Evolutionary conservation across 1,139 yeast genomes (phyloP).

Genomic region (Saccharomyces hybrid): DNA sequence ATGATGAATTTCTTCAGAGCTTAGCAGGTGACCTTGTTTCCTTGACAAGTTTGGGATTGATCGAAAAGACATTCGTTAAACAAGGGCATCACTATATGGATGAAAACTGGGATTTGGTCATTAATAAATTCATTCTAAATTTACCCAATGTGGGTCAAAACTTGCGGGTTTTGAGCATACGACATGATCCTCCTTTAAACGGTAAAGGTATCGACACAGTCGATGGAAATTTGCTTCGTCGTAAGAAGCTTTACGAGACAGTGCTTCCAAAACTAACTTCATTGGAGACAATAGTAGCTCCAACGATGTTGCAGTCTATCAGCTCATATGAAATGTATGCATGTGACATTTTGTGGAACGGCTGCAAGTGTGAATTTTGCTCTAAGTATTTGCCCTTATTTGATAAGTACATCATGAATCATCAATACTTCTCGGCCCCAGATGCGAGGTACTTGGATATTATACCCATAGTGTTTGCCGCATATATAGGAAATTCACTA

Average conservation of each 20-base stretch:
- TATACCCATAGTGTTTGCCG: slow-evolving; percentile 50
- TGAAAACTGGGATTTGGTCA: slow-evolving; percentile 50
- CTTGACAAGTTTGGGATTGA: slow-evolving; percentile 38
- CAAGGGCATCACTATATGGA: slow-evolving; percentile 42
- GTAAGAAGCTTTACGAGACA: slow-evolving; percentile 43
- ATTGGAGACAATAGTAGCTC: slow-evolving; percentile 42
- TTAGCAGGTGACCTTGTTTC: slow-evolving; percentile 27
- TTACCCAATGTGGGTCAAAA: slow-evolving; percentile 30
- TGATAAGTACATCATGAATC: slow-evolving; percentile 55
- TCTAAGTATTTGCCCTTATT: slow-evolving; percentile 39
- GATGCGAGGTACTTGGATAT: slow-evolving; percentile 48
- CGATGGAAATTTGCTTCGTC: slow-evolving; percentile 61
- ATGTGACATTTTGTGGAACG: slow-evolving; percentile 67
- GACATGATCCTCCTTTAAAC: slow-evolving; percentile 45
- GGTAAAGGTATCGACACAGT: slow-evolving; percentile 49
- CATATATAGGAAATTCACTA: slow-evolving; percentile 42
- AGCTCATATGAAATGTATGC: slow-evolving; percentile 63
- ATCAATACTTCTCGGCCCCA: slow-evolving; percentile 45
- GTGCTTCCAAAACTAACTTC: slow-evolving; percentile 41
- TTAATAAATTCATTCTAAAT: slow-evolving; percentile 38
- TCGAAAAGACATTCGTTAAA: slow-evolving; percentile 36
- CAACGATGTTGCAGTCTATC: slow-evolving; percentile 50
- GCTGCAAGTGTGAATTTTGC: slow-evolving; percentile 59
- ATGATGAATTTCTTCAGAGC: slow-evolving; percentile 34
- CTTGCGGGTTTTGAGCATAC: slow-evolving; percentile 38